Base-by-base conservation (phyloP, 495 filamentous ascomycete species). In the Massariosphaeria phaeospora region DNA sequence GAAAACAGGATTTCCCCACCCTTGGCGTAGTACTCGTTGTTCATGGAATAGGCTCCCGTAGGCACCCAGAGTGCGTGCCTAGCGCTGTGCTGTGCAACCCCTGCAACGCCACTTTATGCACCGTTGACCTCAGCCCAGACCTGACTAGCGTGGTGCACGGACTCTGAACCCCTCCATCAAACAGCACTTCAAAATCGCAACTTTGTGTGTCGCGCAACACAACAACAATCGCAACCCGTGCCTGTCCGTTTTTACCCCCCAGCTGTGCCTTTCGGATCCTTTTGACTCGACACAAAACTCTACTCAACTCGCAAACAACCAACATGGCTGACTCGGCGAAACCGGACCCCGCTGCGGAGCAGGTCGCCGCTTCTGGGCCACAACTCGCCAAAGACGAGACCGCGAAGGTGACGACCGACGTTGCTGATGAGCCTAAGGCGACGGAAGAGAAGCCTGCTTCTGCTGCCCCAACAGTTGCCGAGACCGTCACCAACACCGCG, bases 391-490 rank as follows among this genome's bases (percentile, higher is more conserved):
- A 62, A 25, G 61, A 59, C 31, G 61, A 67, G 58, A 65, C 64
- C 1, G 55, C 52, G 11, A 63, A 60, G 52, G 59, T 63, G 1
- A 65, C 62, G 11, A 60, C 31, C 18, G 55, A 33, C 17, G 35
- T 46, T 10, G 60, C 55, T 27, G 61, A 65, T 8, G 44, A 40
- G 9, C 26, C 53, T 11, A 52, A 58, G 38, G 8, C 55, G 3
- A 31, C 39, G 8, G 49, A 62, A 25, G 55, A 67, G 86, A 94
- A 78, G 88, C 88, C 65, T 91, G 88, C 61, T 23, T 23, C 69
- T 46, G 65, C 71, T 18, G 68, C 73, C 91, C 88, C 61, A 21
- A 21, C 69, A 46, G 66, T 70, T 18, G 69, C 73, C 54, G 52
- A 63, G 39, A 69, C 69, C 64, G 62, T 75, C 41, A 57, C 71